Conservation (phyloP, 768 basidiomycete genomes). For the Boletales sp. region DNA sequence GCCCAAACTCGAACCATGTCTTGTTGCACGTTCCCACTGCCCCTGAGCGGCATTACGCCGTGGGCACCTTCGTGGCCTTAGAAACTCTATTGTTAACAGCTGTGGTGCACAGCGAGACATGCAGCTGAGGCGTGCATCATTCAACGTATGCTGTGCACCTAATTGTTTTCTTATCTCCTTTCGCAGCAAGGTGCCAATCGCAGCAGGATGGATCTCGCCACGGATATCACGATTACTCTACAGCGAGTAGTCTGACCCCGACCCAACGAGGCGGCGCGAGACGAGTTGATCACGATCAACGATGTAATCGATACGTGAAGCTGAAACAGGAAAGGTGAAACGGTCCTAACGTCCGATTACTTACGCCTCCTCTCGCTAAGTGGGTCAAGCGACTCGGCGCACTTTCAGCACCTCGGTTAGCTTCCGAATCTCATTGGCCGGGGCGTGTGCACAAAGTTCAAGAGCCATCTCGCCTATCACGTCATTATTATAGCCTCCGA, state of each 20-base stretch:
- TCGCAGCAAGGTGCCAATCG: conserved; percentile 14
- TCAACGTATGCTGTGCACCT: conserved; percentile 15
- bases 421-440: conserved; percentile 9
- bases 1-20: conserved; percentile 2
- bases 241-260: conserved; percentile 1
- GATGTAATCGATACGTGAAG: conserved; percentile 3
- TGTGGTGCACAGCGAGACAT: conserved; percentile 20
- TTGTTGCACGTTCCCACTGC: conserved; percentile 21
- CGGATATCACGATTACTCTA: neutral
- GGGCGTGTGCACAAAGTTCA: conserved; percentile 22
- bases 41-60: conserved; percentile 27
- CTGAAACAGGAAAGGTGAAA: conserved; percentile 4
- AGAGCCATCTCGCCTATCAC: conserved; percentile 21
- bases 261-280: conserved; percentile 9
- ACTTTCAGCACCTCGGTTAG: conserved; percentile 10
- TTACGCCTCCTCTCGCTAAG: neutral
- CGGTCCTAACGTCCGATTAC: conserved; percentile 13
- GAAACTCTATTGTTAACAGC: conserved; percentile 20
- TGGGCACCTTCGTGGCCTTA: conserved; percentile 6
- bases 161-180: conserved; percentile 25
- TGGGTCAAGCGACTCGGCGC: conserved; percentile 9
- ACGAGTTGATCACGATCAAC: conserved; percentile 15
- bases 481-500: conserved; percentile 23
- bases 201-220: conserved; percentile 9
- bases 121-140: conserved; percentile 27